A percentile compares a stretch with the other conserved stretches of the same genome.
Conservation (phyloP, 495 filamentous ascomycete genomes). For the Haplographium delicatum region DNA sequence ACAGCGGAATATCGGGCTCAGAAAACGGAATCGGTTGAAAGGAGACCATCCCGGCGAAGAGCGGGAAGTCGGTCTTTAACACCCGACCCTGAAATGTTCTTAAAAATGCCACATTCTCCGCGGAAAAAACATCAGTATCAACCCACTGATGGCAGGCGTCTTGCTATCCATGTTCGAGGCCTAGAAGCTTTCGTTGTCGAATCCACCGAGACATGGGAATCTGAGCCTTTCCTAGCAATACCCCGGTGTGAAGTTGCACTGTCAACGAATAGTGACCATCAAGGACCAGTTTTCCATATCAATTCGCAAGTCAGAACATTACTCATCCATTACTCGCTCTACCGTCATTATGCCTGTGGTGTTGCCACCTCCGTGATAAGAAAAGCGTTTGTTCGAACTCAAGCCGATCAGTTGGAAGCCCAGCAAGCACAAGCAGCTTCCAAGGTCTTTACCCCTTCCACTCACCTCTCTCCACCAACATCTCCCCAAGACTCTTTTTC, state of each 20-base stretch:
- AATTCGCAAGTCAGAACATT: slow-evolving; percentile 75
- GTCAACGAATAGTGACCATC: slow-evolving; percentile 74
- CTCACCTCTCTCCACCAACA: slow-evolving; percentile 21
- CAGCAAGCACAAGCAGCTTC: slow-evolving; percentile 13
- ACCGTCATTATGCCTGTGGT: slow-evolving; percentile 86
- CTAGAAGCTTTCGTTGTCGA: slow-evolving; percentile 89
- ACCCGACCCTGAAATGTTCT: slow-evolving; percentile 53
- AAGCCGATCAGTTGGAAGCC: slow-evolving; percentile 22
- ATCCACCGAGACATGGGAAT: slow-evolving; percentile 73
- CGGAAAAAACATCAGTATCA: slow-evolving; percentile 48
- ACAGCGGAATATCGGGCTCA: slow-evolving; percentile 85
- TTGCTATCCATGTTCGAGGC: slow-evolving; percentile 74
- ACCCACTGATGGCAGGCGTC: slow-evolving; percentile 75
- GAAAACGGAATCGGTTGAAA: slow-evolving; percentile 53
- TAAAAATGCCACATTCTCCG: slow-evolving; percentile 56
- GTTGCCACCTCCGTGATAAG: slow-evolving; percentile 72
- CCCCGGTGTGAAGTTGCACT: slow-evolving; percentile 84
- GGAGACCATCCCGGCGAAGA: slow-evolving; percentile 50
- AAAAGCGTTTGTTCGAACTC: slow-evolving; percentile 60
- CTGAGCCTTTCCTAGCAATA: slow-evolving; percentile 79
- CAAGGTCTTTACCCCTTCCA: not conserved
- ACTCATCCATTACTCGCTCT: slow-evolving; percentile 84
- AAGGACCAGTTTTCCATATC: slow-evolving; percentile 83
- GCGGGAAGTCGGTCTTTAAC: slow-evolving; percentile 52
- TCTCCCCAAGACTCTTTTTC: slow-evolving; percentile 19